Percentiles rank a stretch among this genome's conserved stretches.
Evolutionary conservation across 768 basidiomycete genomes (phyloP).

Genomic region (Cubamyces sp.): DNA sequence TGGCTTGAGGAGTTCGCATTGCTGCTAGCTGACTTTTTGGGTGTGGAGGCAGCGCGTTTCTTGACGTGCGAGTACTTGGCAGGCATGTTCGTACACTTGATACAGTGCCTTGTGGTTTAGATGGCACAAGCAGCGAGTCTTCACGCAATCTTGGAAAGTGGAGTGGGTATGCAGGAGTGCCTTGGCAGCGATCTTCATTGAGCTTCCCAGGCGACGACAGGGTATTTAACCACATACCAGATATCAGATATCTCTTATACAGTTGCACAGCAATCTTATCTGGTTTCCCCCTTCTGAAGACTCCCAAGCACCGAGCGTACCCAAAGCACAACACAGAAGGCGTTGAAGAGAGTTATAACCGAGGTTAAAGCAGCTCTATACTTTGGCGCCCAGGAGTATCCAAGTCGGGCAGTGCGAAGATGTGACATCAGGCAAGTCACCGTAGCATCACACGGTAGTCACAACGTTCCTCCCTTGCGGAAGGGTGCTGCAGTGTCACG

Average conservation of each 20-base stretch:
- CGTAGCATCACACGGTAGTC: neutral
- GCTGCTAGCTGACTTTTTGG: conserved; percentile 43
- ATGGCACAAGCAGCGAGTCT: neutral
- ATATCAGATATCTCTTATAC: too few relatives aligned
- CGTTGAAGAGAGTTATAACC: neutral
- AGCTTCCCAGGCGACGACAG: too few relatives aligned
- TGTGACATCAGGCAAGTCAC: neutral
- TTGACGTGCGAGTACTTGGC: conserved; percentile 79
- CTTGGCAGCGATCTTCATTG: too few relatives aligned
- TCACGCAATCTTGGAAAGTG: too few relatives aligned
- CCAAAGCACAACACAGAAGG: neutral
- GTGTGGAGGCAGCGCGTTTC: conserved; percentile 56
- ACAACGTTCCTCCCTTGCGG: neutral
- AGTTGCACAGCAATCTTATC: too few relatives aligned
- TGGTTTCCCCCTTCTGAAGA: too few relatives aligned
- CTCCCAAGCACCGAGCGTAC: too few relatives aligned
- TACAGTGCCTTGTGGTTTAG: too few relatives aligned
- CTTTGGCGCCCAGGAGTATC: neutral
- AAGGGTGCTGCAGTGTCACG: neutral
- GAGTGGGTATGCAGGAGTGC: too few relatives aligned
- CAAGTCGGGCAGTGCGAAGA: neutral
- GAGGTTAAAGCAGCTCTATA: neutral
- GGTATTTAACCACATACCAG: too few relatives aligned
- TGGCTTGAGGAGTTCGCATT: neutral
- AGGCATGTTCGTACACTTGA: conserved; percentile 47